Conservation (phyloP, 371 early-diverging fungal species). For the Mucor sp. region DNA sequence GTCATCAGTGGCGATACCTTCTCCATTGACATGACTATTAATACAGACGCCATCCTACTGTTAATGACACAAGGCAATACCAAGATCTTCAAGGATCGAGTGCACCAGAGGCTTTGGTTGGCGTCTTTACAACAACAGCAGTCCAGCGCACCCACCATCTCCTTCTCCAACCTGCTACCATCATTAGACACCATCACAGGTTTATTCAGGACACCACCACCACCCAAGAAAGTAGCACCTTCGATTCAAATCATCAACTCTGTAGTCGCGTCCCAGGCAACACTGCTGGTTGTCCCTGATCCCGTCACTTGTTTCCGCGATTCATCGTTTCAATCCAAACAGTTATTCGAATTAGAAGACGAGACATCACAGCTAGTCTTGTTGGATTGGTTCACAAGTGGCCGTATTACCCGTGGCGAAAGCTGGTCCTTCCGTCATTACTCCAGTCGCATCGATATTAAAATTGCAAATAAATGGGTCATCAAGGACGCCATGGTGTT, state of each 20-base stretch:
- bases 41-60: conserved; percentile 53
- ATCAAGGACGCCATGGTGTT: conserved; percentile 68
- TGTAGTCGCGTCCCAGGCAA: conserved; percentile 36
- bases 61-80: conserved; percentile 81
- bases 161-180: conserved; percentile 12
- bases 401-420: conserved; percentile 73
- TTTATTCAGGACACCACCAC: neutral
- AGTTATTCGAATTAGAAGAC: conserved; percentile 50
- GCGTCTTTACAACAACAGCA: conserved; percentile 16
- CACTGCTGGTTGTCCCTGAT: conserved; percentile 69
- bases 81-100: conserved; percentile 65
- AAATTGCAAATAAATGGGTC: conserved; percentile 39
- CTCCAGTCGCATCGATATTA: conserved; percentile 61
- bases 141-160: conserved; percentile 11
- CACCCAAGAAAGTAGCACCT: conserved; percentile 4
- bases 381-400: conserved; percentile 85
- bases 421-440: conserved; percentile 72
- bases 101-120: conserved; percentile 28
- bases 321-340: conserved; percentile 65
- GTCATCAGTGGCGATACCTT: conserved; percentile 73
- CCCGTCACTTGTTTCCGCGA: conserved; percentile 75
- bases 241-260: conserved; percentile 53
- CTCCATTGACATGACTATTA: conserved; percentile 48
- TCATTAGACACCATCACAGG: neutral
- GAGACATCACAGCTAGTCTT: conserved; percentile 57